Evolutionary conservation across 192 early-diverging fungal genomes (phyloP), one percentile per base, ranked within the genome.

Genomic region (Thamnidium elegans): DNA sequence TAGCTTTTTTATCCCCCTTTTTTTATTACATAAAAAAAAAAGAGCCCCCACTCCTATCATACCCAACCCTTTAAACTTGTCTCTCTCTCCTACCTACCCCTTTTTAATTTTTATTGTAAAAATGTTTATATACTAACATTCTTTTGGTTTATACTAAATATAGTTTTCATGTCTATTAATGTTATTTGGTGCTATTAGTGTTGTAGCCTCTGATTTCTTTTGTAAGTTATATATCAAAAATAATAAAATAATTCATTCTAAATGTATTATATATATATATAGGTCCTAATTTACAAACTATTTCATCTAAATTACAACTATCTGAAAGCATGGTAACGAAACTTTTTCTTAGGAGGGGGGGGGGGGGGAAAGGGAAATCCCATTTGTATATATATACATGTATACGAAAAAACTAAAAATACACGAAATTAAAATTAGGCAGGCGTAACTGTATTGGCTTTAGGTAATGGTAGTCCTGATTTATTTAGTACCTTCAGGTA

Each of bases 381-480:
- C 6, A 55, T 34, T 39, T 54, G 32, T 9, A 43, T 15, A 5
- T 42, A 53, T 36, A 43, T 31, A 17, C n/a, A n/a, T n/a, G n/a
- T n/a, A n/a, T n/a, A n/a, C 26, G 3, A 26, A 26, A 26, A 26
- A 26, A 26, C 26, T 26, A 26, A 26, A 26, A 26, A 26, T 26
- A 26, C 26, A 26, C 26, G 26, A 26, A 26, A 26, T 26, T 26
- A 26, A 26, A 26, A 26, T 26, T 46, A 76, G 81, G 89, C 87
- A 0, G 88, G 88, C 2, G 88, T 89, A 1, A 87, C 89, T 15
- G 78, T 92, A 68, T 70, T 92, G 13, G 90, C 90, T 0, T 78
- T 90, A 26, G 94, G 94, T 13, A 98, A 98, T 79, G 95, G 92
- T 36, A 90, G 91, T 3, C 92, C 93, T 6, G 96, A 98, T 69